Base-by-base conservation (phyloP, 2,329 filamentous ascomycete genomes). In the Mycocentrospora acerina region DNA sequence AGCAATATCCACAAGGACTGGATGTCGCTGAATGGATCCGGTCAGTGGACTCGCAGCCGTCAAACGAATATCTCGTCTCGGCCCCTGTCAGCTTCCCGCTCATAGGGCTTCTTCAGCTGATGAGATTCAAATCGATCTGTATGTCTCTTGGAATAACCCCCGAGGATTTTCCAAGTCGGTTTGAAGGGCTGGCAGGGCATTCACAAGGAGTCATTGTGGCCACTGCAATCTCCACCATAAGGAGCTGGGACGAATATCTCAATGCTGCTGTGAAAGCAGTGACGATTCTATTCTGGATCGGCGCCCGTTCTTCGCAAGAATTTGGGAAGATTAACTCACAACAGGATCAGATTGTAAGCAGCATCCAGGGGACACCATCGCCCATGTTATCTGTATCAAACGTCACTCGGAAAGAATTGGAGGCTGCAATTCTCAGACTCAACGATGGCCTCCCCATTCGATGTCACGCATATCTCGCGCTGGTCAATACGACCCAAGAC, bases 81-180 rank as follows among this genome's bases (percentile, higher is more conserved):
- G 60, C 66, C 4, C 64, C 68, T 4, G 55, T 71, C 13, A 71
- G 68, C 48, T 63, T 70, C 29, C 68, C 69, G 2, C 32, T 71
- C 6, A 69, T 70, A 14, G 68, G 66, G 0, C 45, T 69, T 10
- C 33, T 67, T 8, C 58, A 64, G 30, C 55, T 71, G 15, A 46
- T 61, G 15, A 57, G 51, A 8, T 49, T 44, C 37, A 40, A 37
- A 13, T 18, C 48, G 13, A 29, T 33, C 2, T 66, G 63, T 42
- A 59, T 53, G 10, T 38, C 58, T 8, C 46, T 40, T 10, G 42
- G 57, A 7, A 50, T 55, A 2, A 53, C 54, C 6, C 67, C 67
- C 0, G 65, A 63, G 3, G 56, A 62, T 7, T 37, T 69, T 32
- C 45, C 53, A 9, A 37, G 46, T 17, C 37, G 32, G 18, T 52